Conservation (phyloP, 2,329 filamentous ascomycete genomes). For the Tympanopsis confertula region DNA sequence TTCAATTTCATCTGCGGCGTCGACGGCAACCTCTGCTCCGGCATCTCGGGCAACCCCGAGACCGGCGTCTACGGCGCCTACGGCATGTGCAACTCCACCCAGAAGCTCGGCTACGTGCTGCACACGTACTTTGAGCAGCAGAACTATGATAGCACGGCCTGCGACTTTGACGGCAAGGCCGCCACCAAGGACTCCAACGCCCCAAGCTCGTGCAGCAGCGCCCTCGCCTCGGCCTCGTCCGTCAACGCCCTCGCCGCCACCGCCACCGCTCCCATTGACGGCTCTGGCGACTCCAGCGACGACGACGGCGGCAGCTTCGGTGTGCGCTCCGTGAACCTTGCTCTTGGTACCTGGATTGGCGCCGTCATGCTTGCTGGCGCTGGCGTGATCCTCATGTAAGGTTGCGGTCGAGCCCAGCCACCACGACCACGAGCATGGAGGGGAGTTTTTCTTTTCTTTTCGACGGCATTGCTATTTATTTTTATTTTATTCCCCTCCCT, state of each 20-base stretch:
- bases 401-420: no score
- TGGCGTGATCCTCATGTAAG: neutral
- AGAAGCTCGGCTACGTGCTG: neutral
- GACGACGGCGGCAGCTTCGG: no score
- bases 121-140: constrained; percentile 25
- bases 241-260: neutral
- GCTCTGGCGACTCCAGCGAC: neutral
- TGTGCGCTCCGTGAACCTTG: neutral
- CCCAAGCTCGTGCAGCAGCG: constrained; percentile 37
- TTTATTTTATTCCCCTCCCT: neutral
- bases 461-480: neutral
- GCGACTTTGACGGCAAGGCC: constrained; percentile 63
- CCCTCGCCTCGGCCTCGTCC: constrained; percentile 21
- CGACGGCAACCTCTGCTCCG: neutral
- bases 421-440: neutral
- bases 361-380: neutral
- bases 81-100: neutral
- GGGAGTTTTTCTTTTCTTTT: neutral
- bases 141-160: constrained; percentile 33
- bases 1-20: neutral
- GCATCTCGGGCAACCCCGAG: neutral
- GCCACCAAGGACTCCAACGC: constrained; percentile 40
- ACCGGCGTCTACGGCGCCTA: neutral
- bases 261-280: neutral
- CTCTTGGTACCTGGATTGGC: neutral